phyloP scores from a whole-genome alignment of 73 alveolate species.

The Paramecium octaurelia region DNA sequence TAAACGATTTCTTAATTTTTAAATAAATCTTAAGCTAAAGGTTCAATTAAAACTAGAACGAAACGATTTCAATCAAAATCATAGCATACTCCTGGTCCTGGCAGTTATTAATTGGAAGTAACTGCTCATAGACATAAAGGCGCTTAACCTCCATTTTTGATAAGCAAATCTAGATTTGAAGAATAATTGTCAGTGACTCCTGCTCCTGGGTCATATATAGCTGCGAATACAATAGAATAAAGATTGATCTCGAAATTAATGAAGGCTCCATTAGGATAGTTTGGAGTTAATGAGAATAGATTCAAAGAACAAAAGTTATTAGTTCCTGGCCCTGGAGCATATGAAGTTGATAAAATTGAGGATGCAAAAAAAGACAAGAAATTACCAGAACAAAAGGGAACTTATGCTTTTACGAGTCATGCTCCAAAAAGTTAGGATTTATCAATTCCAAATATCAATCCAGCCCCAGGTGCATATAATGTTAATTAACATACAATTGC shows the following conservation, averaged over 20 bases:
- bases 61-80: conserved; percentile 10
- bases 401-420: background rate
- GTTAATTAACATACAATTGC: conserved; percentile 15
- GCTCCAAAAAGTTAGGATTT: conserved; percentile 14
- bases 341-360: background rate
- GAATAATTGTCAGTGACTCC: background rate
- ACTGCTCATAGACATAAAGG: background rate
- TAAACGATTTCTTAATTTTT: background rate
- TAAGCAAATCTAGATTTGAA: background rate
- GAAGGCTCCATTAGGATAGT: conserved; percentile 42
- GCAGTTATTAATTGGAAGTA: background rate
- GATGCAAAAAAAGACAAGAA: background rate
- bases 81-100: conserved; percentile 24
- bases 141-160: background rate
- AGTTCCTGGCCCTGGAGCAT: conserved; percentile 59
- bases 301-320: background rate
- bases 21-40: background rate
- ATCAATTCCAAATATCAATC: background rate
- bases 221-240: background rate
- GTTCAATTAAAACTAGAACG: background rate
- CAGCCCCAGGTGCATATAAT: conserved; percentile 60
- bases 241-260: background rate
- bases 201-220: background rate
- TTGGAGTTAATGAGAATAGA: conserved; percentile 50
- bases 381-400: background rate